These are phyloP conservation scores for Kazachstania taianensis DNA, from an alignment of 805 yeast genomes.

Conservation along the genomic window DNA sequence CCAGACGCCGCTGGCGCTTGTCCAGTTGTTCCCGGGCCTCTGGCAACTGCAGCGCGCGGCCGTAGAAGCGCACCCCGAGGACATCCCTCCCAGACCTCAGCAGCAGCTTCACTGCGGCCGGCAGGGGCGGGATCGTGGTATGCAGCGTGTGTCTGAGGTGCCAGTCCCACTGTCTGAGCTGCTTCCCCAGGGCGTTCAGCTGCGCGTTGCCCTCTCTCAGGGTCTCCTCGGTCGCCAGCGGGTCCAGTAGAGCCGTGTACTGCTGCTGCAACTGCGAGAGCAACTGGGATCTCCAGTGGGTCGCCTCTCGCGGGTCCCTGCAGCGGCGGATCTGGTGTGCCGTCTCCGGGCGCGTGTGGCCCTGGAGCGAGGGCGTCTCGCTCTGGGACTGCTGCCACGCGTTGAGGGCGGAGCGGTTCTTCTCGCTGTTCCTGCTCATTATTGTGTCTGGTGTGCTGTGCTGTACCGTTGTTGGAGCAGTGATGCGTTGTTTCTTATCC, in stretches of 20 bases:
- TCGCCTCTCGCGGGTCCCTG: no score
- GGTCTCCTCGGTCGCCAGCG: slow-evolving; percentile 45
- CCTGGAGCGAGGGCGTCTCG: no score
- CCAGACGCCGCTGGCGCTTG: no score
- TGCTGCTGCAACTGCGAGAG: slow-evolving; percentile 53
- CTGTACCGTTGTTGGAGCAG: no score
- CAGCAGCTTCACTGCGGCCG: slow-evolving; percentile 4
- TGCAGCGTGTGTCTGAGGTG: slow-evolving; percentile 54
- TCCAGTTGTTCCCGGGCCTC: slow-evolving; percentile 49
- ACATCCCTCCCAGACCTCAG: slow-evolving; percentile 23
- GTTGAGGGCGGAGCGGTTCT: no score
- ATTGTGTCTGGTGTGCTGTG: no score
- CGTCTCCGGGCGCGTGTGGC: no score
- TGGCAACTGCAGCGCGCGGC: slow-evolving; percentile 71
- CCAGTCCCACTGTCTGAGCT: slow-evolving; percentile 70
- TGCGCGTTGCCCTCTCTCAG: slow-evolving; percentile 67
- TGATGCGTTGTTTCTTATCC: no score
- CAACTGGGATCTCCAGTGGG: slow-evolving; percentile 55
- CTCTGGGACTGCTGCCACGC: no score
- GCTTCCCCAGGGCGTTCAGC: slow-evolving; percentile 54
- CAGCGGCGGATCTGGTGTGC: no score
- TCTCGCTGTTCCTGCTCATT: no score
- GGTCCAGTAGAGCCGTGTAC: slow-evolving; percentile 46
- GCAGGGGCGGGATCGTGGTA: no score
- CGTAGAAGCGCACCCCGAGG: slow-evolving; percentile 64